Evolutionary conservation across 345 rosid genomes (phyloP).

Genomic region (Populus alba): DNA sequence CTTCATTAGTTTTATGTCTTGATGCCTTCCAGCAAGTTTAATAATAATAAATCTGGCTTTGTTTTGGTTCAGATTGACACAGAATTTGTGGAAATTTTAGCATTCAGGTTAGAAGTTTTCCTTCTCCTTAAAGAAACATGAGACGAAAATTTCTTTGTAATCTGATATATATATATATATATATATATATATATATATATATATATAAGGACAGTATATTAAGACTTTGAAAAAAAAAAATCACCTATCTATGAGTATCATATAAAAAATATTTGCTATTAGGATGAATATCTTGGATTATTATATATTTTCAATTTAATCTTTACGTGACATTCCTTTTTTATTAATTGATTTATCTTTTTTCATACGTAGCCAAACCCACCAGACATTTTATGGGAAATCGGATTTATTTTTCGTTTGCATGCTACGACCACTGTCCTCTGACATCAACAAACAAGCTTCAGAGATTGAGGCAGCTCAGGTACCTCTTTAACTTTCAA

Average conservation of each 20-base stretch:
- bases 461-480: conserved; percentile 58
- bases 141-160: not conserved
- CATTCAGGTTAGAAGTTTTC: conserved; percentile 47
- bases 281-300: too few relatives aligned
- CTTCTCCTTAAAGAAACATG: too few relatives aligned
- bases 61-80: conserved; percentile 45
- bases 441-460: conserved; percentile 46
- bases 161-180: not conserved
- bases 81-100: conserved; percentile 60
- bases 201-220: not conserved
- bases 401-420: conserved; percentile 61
- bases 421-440: conserved; percentile 43
- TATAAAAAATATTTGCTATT: too few relatives aligned
- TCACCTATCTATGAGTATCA: too few relatives aligned
- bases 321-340: not conserved
- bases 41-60: conserved; percentile 1
- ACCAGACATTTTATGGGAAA: conserved; percentile 47
- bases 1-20: too few relatives aligned
- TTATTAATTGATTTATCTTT: not conserved
- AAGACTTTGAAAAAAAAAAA: too few relatives aligned
- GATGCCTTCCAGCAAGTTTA: too few relatives aligned
- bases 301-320: too few relatives aligned
- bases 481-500: conserved; percentile 26
- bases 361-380: conserved; percentile 50
- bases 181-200: not conserved